phyloP scores from a whole-genome alignment of 75 land plant genomes.

The Adiantum capillusveneris region DNA sequence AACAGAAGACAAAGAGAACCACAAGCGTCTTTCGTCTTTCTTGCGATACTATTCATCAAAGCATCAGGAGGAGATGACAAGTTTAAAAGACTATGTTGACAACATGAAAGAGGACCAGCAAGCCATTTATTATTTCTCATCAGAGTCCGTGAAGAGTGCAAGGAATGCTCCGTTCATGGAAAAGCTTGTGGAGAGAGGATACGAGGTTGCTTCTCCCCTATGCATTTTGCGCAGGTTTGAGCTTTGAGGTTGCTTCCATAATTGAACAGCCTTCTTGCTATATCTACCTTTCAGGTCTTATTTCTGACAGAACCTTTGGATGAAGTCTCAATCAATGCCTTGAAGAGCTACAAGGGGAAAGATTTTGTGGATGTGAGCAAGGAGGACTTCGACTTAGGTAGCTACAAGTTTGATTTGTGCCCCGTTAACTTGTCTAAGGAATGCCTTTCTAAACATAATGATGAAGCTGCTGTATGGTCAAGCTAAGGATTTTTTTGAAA shows the following conservation, averaged over 20 bases:
- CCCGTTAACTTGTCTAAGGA: no score
- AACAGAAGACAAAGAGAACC: constrained; percentile 27
- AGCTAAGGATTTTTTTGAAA: no score
- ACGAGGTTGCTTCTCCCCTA: constrained; percentile 20
- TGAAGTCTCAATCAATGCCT: constrained; percentile 71
- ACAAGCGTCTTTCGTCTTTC: constrained; percentile 30
- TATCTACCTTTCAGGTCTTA: constrained; percentile 51
- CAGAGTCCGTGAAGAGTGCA: constrained; percentile 31
- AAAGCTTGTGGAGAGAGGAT: constrained; percentile 21
- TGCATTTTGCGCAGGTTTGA: no score
- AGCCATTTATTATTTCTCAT: constrained; percentile 30
- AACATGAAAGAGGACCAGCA: constrained; percentile 34
- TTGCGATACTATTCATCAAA: constrained; percentile 29
- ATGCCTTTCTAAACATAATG: no score
- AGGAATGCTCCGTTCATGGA: constrained; percentile 37
- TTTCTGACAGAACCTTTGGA: constrained; percentile 91
- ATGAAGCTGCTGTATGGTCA: no score
- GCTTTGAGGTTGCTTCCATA: no score
- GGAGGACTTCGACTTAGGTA: constrained; percentile 92
- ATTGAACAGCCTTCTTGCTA: background rate
- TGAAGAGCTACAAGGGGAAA: constrained; percentile 85
- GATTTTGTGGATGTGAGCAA: constrained; percentile 94
- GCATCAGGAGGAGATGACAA: constrained; percentile 26
- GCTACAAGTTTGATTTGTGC: no score
- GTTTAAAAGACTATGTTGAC: constrained; percentile 22